These are phyloP conservation scores for Triticum turgidum DNA, from an alignment of 176 grass and related monocot genomes.

Conservation along the genomic window DNA sequence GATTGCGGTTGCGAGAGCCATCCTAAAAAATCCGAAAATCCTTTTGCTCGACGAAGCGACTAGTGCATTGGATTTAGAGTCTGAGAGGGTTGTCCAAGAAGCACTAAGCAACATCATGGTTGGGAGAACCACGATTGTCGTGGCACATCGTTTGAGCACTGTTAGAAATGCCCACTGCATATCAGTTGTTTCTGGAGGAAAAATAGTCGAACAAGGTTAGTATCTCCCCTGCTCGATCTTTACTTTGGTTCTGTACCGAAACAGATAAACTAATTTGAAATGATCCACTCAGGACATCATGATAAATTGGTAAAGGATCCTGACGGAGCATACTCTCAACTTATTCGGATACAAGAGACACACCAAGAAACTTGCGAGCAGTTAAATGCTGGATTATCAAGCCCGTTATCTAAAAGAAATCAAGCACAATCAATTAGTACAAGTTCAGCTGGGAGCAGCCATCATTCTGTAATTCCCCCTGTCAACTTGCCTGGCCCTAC, in stretches of 20 bases:
- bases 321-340: constrained; percentile 37
- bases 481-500: not conserved
- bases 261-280: constrained; percentile 16
- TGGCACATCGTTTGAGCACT: constrained; percentile 53
- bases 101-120: constrained; percentile 44
- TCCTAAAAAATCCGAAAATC: constrained; percentile 57
- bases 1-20: constrained; percentile 49
- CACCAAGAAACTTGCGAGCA: constrained; percentile 2
- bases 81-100: constrained; percentile 58
- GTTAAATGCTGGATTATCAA: constrained; percentile 26
- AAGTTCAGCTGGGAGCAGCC: constrained; percentile 29
- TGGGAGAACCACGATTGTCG: constrained; percentile 52
- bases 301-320: constrained; percentile 32
- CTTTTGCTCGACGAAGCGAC: constrained; percentile 66
- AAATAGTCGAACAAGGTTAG: constrained; percentile 74
- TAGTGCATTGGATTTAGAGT: constrained; percentile 57
- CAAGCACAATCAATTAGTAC: constrained; percentile 15
- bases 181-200: constrained; percentile 60
- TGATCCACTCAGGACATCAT: constrained; percentile 28
- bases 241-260: constrained; percentile 20
- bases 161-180: constrained; percentile 47
- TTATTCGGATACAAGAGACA: constrained; percentile 39
- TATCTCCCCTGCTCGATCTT: not conserved
- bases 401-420: constrained; percentile 17
- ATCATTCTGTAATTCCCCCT: not conserved